A percentile compares a stretch with the other conserved stretches of the same genome.
Evolutionary conservation across 2,329 filamentous ascomycete species (phyloP).

Genomic region (Colletotrichum truncatum): DNA sequence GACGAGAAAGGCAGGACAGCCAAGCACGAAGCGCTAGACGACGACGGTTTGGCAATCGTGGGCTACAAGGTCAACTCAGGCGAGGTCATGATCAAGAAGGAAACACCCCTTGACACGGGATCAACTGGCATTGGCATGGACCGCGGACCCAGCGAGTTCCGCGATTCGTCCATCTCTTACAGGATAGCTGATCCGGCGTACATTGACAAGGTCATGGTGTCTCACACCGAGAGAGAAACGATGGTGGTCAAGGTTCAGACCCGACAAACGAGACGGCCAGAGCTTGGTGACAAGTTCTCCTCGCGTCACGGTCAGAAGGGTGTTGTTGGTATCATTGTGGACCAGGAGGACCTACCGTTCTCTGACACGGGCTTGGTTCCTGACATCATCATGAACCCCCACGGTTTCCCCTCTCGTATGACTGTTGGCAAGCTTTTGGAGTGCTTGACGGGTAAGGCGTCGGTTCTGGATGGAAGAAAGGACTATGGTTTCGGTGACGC

Average conservation of each 20-base stretch:
- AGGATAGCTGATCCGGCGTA: conserved; percentile 86
- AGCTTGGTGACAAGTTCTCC: conserved; percentile 98
- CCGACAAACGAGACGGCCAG: conserved; percentile 92
- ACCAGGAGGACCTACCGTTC: conserved; percentile 97
- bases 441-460: conserved; percentile 92
- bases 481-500: conserved; percentile 87
- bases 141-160: conserved; percentile 69
- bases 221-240: conserved; percentile 86
- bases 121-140: conserved; percentile 77
- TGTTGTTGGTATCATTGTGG: conserved; percentile 94
- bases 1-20: conserved; percentile 70
- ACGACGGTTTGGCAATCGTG: conserved; percentile 89
- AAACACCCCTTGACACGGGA: conserved; percentile 80
- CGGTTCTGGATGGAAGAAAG: conserved; percentile 83
- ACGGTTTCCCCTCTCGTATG: conserved; percentile 99
- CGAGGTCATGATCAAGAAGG: conserved; percentile 91
- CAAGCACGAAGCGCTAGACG: conserved; percentile 79
- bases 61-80: conserved; percentile 81
- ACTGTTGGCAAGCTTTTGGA: conserved; percentile 98
- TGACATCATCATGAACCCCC: conserved; percentile 99
- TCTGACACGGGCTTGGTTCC: conserved; percentile 90
- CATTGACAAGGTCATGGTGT: conserved; percentile 96
- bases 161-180: conserved; percentile 79
- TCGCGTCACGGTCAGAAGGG: conserved; percentile 98
- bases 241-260: conserved; percentile 94